phyloP scores from a whole-genome alignment of 202 grass and related monocot genomes.

The Setaria viridis region DNA sequence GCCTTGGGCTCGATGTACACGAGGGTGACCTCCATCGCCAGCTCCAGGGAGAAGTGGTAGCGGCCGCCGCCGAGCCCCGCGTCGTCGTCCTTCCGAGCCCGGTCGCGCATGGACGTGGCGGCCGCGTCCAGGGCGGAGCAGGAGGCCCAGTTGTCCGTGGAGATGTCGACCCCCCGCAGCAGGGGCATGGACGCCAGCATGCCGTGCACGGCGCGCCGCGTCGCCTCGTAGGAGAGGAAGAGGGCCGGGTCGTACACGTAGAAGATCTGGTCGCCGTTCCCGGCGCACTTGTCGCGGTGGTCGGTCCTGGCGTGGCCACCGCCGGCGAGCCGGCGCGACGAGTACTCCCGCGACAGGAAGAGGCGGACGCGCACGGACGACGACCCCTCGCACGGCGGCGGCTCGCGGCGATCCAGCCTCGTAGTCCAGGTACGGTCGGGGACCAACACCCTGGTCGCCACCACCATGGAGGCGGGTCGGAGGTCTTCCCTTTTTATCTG shows the following conservation, averaged over 20 bases:
- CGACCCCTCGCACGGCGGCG: not conserved
- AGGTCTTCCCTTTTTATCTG: not conserved
- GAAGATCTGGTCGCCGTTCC: not conserved
- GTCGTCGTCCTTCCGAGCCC: not conserved
- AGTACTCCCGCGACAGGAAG: not conserved
- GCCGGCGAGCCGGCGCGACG: not conserved
- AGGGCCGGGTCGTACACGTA: not conserved
- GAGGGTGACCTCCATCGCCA: conserved; percentile 8
- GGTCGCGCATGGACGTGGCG: not conserved
- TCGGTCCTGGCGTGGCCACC: not conserved
- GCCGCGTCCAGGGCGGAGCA: not conserved
- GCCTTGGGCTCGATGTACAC: conserved; percentile 34
- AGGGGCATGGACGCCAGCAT: not conserved
- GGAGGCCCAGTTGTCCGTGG: conserved; percentile 2
- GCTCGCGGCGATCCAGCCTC: not conserved
- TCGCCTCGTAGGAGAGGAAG: not conserved
- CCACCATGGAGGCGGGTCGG: not conserved
- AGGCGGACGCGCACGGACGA: conserved; percentile 1
- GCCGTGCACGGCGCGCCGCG: not conserved
- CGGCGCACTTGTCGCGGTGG: not conserved
- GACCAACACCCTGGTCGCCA: not conserved
- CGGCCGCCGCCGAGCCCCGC: not conserved
- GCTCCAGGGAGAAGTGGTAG: conserved; percentile 24
- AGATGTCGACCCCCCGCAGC: not conserved
- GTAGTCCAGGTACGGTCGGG: not conserved